Base-by-base conservation (phyloP, 1,284 basidiomycete genomes). In the Puccinia novopanici region DNA sequence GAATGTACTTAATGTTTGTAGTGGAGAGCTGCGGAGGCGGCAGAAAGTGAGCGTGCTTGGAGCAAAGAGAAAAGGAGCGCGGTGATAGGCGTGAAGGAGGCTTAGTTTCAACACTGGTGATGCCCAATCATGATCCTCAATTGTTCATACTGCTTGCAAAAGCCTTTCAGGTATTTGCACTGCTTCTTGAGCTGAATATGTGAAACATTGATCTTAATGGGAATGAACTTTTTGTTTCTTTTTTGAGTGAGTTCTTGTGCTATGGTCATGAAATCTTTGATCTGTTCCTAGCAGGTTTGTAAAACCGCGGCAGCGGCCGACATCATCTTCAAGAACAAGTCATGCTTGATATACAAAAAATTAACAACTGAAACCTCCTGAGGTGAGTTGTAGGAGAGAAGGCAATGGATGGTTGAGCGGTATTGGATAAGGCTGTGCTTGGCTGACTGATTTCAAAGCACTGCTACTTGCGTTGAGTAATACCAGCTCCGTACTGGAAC, bases 81-180 rank as follows among this genome's bases (percentile, higher is more conserved):
- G n/a, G n/a, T n/a, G n/a, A n/a, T n/a, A n/a, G n/a, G n/a, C n/a
- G n/a, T n/a, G n/a, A n/a, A n/a, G n/a, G n/a, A n/a, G n/a, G n/a
- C n/a, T n/a, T n/a, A n/a, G n/a, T n/a, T n/a, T n/a, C n/a, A n/a
- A 9, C 93, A 93, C 84, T 93, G 93, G 67, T 94, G 95, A 19
- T 95, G 95, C 19, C 92, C 93, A 0, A 95, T 98, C 95, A 99
- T 99, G 73, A 95, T 92, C 12, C 94, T 92, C 22, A 99, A 88
- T 87, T 99, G 96, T 85, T 99, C 94, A 84, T 99, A 97, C 84
- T 98, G 95, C 85, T 97, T 95, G 83, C 94, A 89, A 91, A 97
- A 98, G 54, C 93, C 93, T 77, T 92, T 89, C 30, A 99, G 87
- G 87, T 98, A 99, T 52, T 91, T 88, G 80, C 92, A 90, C 50